Base-by-base conservation (phyloP, 2,329 filamentous ascomycete species). In the Botryotinia convoluta region DNA sequence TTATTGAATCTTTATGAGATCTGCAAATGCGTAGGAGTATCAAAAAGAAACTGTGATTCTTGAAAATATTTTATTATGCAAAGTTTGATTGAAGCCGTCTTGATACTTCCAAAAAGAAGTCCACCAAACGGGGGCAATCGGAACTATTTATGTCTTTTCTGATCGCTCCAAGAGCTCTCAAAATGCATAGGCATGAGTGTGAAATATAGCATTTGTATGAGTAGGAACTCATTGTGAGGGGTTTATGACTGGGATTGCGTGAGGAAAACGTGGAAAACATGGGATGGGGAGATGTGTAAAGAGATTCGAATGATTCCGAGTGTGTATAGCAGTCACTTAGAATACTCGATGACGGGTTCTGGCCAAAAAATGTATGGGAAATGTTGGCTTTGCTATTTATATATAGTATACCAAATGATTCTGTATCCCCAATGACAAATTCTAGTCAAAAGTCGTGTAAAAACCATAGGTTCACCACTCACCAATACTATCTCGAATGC, bases 321-420 rank as follows among this genome's bases (percentile, higher is more conserved):
- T 51, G 2, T n/a, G 0, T n/a, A 51, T 51, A n/a, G 10, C 9
- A 2, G 48, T 51, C 48, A n/a, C n/a, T n/a, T 14, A 14, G 0
- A 0, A 51, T 51, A 3, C 48, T 51, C 48, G 44, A 45, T 9
- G 44, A 45, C 44, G 8, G 18, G 7, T 45, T 22, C 20, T 45
- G 20, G 18, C 18, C 18, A 22, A 48, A 51, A 51, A 26, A 12
- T 14, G 26, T 26, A 14, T 14, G 8, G 14, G 7, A n/a, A 44
- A 51, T 51, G 1, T 5, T n/a, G 8, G 4, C 4, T 6, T 51
- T 26, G 2, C 10, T 4, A n/a, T 51, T 14, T 1, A n/a, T 26
- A n/a, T n/a, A 2, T 5, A 48, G 3, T 48, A 5, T 48, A 9
- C 9, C 22, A 44, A 44, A 20, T 44, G 4, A 7, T 44, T 44